Evolutionary conservation across 306 rosid genomes (phyloP).

Genomic region (Cicer yamashitae): DNA sequence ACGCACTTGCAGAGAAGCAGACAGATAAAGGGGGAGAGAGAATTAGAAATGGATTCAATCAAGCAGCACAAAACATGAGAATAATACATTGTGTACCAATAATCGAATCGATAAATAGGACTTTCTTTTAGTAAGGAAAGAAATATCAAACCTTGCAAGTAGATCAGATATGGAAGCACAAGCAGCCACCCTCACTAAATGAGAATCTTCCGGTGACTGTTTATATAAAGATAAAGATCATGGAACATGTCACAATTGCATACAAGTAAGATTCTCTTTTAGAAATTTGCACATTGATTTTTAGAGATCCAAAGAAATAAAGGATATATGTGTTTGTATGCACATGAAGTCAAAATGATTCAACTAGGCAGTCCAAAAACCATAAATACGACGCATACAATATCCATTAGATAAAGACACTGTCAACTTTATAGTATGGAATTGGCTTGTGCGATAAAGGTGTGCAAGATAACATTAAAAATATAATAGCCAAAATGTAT

Average conservation of each 20-base stretch:
- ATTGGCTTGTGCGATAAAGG: neutral
- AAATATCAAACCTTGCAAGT: conserved; percentile 68
- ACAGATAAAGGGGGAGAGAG: neutral
- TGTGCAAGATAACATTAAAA: neutral
- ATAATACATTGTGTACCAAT: conserved; percentile 9
- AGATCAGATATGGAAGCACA: conserved; percentile 80
- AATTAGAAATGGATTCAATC: conserved; percentile 27
- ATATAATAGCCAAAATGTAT: conserved; percentile 4
- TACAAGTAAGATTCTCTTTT: conserved; percentile 11
- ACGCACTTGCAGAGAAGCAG: neutral
- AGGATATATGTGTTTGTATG: neutral
- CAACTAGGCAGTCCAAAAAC: conserved; percentile 2
- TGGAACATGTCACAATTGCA: conserved; percentile 17
- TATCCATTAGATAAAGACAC: neutral
- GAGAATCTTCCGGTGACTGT: conserved; percentile 65
- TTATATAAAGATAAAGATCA: conserved; percentile 42
- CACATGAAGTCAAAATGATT: neutral
- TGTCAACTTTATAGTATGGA: neutral
- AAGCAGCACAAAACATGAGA: conserved; percentile 34
- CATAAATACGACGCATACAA: neutral
- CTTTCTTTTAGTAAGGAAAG: conserved; percentile 21
- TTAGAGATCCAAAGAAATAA: neutral
- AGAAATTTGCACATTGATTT: conserved; percentile 15
- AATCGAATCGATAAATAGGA: conserved; percentile 14
- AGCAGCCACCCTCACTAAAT: conserved; percentile 75